Percentiles rank a stretch among this genome's conserved stretches.
These are phyloP conservation scores for Phyllosticta citribraziliensis DNA, from an alignment of 2,329 filamentous ascomycete genomes.

Conservation along the genomic window DNA sequence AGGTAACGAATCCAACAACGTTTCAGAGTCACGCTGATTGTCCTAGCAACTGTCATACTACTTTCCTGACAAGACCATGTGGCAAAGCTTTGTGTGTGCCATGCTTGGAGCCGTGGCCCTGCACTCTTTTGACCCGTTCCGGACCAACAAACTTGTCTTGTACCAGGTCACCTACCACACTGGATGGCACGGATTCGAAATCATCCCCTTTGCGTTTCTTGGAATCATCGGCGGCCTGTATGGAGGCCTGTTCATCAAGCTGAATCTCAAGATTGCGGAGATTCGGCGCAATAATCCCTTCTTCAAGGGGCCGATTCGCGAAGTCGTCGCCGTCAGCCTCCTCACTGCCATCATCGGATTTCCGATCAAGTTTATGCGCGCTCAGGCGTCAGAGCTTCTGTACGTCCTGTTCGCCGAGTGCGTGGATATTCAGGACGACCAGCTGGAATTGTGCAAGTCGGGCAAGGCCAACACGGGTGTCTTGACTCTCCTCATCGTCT, in stretches of 20 bases:
- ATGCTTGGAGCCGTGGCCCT: conserved; percentile 96
- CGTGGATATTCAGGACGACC: conserved; percentile 69
- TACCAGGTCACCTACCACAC: conserved; percentile 92
- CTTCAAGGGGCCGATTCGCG: conserved; percentile 59
- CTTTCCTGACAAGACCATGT: conserved; percentile 99
- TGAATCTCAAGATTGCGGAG: conserved; percentile 77
- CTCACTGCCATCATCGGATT: conserved; percentile 87
- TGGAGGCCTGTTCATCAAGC: conserved; percentile 86
- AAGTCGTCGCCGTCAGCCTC: conserved; percentile 71
- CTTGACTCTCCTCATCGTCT: conserved; percentile 72
- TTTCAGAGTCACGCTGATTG: conserved; percentile 13
- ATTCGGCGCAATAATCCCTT: conserved; percentile 51
- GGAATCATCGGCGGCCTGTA: conserved; percentile 89
- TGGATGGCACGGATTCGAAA: conserved; percentile 89
- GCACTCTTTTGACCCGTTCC: conserved; percentile 87
- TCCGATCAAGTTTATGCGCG: conserved; percentile 92
- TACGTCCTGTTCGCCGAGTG: conserved; percentile 90
- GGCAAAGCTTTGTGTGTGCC: conserved; percentile 97
- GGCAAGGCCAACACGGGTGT: conserved; percentile 74
- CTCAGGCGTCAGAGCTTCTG: conserved; percentile 83
- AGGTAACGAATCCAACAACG: conserved; percentile 39
- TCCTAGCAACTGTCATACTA: conserved; percentile 85
- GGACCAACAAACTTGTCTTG: conserved; percentile 87
- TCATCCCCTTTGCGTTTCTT: conserved; percentile 76
- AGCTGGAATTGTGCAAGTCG: conserved; percentile 81